Conservation (phyloP, 306 rosid genomes). For the Cucurbita argyrosperma region DNA sequence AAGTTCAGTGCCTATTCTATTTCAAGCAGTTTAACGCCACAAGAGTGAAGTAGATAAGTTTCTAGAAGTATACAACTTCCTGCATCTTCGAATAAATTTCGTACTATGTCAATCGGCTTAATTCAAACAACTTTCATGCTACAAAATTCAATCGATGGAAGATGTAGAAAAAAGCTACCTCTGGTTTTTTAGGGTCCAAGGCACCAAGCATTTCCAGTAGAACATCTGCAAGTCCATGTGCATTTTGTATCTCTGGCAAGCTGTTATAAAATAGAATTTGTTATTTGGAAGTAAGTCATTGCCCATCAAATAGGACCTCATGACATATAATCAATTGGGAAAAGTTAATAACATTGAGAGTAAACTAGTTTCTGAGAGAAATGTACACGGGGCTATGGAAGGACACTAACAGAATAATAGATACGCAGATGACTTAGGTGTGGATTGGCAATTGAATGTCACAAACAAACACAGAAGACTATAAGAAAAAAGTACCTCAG, state of each 20-base stretch:
- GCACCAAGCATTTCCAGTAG: slow-evolving; percentile 83
- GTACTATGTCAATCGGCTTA: not conserved
- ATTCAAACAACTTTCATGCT: not conserved
- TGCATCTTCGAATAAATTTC: not conserved
- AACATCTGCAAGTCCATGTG: slow-evolving; percentile 69
- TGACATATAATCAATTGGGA: not conserved
- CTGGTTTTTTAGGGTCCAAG: slow-evolving; percentile 59
- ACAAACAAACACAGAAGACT: not conserved
- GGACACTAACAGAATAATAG: not conserved
- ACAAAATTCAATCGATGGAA: not conserved
- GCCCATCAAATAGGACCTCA: not conserved
- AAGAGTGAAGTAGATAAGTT: not conserved
- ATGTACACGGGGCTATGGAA: not conserved
- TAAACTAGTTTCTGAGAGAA: not conserved
- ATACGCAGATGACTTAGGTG: not conserved
- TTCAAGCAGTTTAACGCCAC: not conserved
- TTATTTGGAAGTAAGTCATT: slow-evolving; percentile 1
- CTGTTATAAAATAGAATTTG: slow-evolving; percentile 25
- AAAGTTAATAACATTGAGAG: not conserved
- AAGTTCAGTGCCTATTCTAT: not conserved
- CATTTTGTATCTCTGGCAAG: slow-evolving; percentile 61
- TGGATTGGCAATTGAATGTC: not conserved
- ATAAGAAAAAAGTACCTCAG: slow-evolving; percentile 40
- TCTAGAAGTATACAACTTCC: not conserved
- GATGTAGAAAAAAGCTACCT: slow-evolving; percentile 23